Base-by-base conservation (phyloP, 768 basidiomycete species). In the Naematelia aurantialba region DNA sequence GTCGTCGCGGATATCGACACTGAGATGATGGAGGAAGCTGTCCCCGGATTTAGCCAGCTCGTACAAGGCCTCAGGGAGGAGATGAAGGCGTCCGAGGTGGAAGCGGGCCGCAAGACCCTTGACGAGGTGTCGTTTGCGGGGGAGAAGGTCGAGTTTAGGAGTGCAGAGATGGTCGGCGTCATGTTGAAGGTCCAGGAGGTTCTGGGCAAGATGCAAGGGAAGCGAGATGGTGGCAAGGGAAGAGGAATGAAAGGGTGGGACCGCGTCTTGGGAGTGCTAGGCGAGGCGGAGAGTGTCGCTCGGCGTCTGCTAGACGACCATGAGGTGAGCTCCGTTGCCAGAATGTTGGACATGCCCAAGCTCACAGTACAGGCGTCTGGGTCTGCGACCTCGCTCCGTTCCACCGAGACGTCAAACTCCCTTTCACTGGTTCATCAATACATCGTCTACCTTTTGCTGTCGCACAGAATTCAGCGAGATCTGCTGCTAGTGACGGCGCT, bases 151-250 rank as follows among this genome's bases (percentile, higher is more conserved):
- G 89, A 91, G 17, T 82, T 96, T 46, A 83, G 93, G 55, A 91
- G 88, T 69, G 90, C 91, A 0, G 92, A 98, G 76, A 79, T 97
- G 58, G 93, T 96, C 48, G 89, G 87, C 68, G 88, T 89, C 27
- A 79, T 96, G 56, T 77, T 90, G 62, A 87, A 84, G 65, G 87
- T 94, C 2, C 89, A 93, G 69, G 84, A 86, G 17, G 89, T 87
- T 1, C 83, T 91, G 68, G 79, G 76, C 8, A 83, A 81, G 60
- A 78, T 96, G 46, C 78, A 78, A 26, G 79, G 78, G 25, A 72
- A 76, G 56, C 75, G 68, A 27, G 69, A 71, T 12, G 62, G 60
- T 12, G 73, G 69, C 49, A 76, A 79, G 46, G 68, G 67, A 30
- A 64, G 57, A 34, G 62, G 66, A 66, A 88, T 96, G 59, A 89